Conservation (phyloP, 768 basidiomycete species). For the Rhodotorula toruloides region DNA sequence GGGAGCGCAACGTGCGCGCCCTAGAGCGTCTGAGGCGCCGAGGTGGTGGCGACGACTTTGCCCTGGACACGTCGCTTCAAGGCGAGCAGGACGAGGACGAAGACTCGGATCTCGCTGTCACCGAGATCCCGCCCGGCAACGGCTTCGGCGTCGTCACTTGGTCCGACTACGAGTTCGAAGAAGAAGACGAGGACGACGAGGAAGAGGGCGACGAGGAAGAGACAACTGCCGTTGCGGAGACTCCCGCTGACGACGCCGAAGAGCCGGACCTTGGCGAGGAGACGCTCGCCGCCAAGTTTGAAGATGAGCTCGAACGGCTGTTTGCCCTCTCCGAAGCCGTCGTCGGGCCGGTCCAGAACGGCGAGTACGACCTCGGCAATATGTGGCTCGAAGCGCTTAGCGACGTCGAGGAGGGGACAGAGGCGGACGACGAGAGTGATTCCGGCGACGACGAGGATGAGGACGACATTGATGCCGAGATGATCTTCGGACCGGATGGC, state of each 20-base stretch:
- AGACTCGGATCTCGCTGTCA: slow-evolving; percentile 27
- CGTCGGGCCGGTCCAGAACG: slow-evolving; percentile 31
- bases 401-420: slow-evolving; percentile 7
- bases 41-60: neutral
- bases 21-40: slow-evolving; percentile 17
- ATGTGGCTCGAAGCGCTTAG: slow-evolving; percentile 34
- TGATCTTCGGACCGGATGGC: slow-evolving; percentile 27
- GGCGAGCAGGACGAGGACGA: neutral
- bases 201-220: slow-evolving; percentile 5
- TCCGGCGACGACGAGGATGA: slow-evolving; percentile 14
- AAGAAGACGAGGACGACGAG: slow-evolving; percentile 11
- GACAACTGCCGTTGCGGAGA: neutral
- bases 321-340: slow-evolving; percentile 33
- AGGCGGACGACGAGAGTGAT: slow-evolving; percentile 3
- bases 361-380: slow-evolving; percentile 24
- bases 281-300: slow-evolving; percentile 20
- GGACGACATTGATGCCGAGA: slow-evolving; percentile 23
- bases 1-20: slow-evolving; percentile 23
- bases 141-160: slow-evolving; percentile 37
- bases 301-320: slow-evolving; percentile 35
- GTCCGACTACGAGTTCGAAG: slow-evolving; percentile 35
- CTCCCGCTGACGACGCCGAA: neutral
- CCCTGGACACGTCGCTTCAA: slow-evolving; percentile 7
- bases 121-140: slow-evolving; percentile 30
- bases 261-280: neutral